These are phyloP conservation scores for Euptelea pleiosperma DNA, from an alignment of 164 flowering plant species.

Conservation along the genomic window DNA sequence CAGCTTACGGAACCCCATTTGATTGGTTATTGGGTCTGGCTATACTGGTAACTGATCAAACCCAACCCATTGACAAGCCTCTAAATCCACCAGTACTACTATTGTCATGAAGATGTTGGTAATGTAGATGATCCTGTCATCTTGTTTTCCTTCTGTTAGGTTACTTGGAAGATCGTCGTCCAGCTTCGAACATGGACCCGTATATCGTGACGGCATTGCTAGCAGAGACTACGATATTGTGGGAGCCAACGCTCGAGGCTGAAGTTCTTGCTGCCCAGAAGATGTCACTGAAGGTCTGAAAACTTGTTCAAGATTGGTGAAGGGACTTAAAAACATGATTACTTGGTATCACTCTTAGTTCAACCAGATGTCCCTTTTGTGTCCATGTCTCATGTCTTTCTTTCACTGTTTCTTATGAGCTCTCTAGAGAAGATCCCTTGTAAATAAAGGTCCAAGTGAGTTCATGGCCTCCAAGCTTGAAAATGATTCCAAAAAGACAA, in stretches of 20 bases:
- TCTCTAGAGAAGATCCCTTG: constrained; percentile 16
- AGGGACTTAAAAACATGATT: constrained; percentile 8
- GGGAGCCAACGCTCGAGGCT: constrained; percentile 92
- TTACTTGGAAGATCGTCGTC: constrained; percentile 95
- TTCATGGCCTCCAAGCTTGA: constrained; percentile 8
- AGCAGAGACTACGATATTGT: constrained; percentile 82
- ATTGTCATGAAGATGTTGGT: neutral
- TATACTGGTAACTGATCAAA: too few relatives aligned
- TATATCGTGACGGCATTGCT: constrained; percentile 76
- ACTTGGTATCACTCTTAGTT: constrained; percentile 4
- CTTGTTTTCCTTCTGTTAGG: constrained; percentile 35
- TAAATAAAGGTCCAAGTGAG: constrained; percentile 12
- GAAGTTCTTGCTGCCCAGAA: constrained; percentile 97
- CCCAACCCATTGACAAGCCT: too few relatives aligned
- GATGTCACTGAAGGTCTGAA: constrained; percentile 62
- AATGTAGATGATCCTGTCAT: constrained; percentile 5
- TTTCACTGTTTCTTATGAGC: constrained; percentile 6
- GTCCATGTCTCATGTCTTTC: constrained; percentile 3
- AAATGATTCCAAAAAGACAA: constrained; percentile 10
- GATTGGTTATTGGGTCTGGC: too few relatives aligned
- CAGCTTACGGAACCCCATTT: too few relatives aligned
- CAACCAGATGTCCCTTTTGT: neutral
- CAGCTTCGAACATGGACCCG: constrained; percentile 99
- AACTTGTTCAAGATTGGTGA: neutral
- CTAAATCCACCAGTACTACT: neutral